These are phyloP conservation scores for Podospora conica DNA, from an alignment of 495 filamentous ascomycete genomes.

Conservation along the genomic window DNA sequence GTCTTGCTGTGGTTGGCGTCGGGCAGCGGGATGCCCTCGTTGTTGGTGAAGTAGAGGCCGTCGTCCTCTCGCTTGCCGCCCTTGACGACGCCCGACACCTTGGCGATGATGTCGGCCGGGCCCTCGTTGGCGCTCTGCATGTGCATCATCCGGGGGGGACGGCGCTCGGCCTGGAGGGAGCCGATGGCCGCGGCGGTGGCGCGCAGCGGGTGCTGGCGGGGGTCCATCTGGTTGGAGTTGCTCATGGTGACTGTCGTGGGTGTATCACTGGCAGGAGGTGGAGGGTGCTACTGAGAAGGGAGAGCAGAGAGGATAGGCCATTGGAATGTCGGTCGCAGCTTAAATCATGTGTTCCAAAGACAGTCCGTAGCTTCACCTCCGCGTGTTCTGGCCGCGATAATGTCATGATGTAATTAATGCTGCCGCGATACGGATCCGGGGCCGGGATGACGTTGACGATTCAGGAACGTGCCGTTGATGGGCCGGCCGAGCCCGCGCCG, in stretches of 20 bases:
- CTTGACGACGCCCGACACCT: slow-evolving; percentile 43
- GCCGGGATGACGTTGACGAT: neutral
- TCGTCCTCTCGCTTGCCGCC: slow-evolving; percentile 47
- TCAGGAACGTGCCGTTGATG: neutral
- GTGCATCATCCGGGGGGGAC: slow-evolving; percentile 24
- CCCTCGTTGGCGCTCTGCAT: slow-evolving; percentile 49
- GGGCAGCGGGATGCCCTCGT: slow-evolving; percentile 53
- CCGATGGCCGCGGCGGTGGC: slow-evolving; percentile 26
- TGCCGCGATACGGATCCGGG: neutral
- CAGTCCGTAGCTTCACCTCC: neutral
- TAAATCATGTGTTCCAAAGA: neutral
- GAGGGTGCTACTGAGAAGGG: neutral
- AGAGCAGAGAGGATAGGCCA: neutral
- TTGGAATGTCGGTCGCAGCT: neutral
- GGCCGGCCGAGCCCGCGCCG: neutral
- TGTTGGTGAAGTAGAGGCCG: slow-evolving; percentile 52
- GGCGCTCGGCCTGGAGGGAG: slow-evolving; percentile 22
- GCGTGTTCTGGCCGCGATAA: neutral
- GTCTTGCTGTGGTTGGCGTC: slow-evolving; percentile 53
- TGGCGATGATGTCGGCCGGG: slow-evolving; percentile 49
- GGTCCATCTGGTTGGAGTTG: slow-evolving; percentile 26
- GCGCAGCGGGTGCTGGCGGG: slow-evolving; percentile 26
- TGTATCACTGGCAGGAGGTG: neutral
- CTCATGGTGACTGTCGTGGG: slow-evolving; percentile 7
- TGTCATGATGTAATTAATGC: neutral